phyloP scores from a whole-genome alignment of 371 early-diverging fungal species.

The Basidiobolus meristosporus region DNA sequence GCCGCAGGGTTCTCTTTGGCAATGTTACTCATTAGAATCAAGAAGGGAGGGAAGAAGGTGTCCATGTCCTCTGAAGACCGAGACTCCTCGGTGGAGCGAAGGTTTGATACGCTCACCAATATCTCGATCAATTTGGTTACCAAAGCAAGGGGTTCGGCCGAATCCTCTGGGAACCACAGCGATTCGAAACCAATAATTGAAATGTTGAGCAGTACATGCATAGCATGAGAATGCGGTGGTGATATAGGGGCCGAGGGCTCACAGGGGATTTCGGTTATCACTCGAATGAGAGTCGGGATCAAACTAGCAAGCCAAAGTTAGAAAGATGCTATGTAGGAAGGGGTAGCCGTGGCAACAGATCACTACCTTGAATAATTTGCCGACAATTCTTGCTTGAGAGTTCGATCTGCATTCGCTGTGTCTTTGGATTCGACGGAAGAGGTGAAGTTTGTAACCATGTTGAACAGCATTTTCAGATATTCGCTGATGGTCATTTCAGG shows the following conservation, averaged over 20 bases:
- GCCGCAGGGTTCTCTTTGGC: constrained; percentile 21
- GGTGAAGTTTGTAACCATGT: not conserved
- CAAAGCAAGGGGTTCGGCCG: constrained; percentile 1
- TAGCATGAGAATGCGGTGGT: constrained; percentile 54
- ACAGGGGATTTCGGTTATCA: constrained; percentile 17
- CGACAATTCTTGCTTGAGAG: too few relatives aligned
- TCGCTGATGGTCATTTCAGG: not conserved
- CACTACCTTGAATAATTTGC: too few relatives aligned
- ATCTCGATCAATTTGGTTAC: constrained; percentile 3
- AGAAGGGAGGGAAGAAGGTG: constrained; percentile 39
- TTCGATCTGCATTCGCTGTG: too few relatives aligned
- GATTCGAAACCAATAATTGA: constrained; percentile 12
- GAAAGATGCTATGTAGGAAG: too few relatives aligned
- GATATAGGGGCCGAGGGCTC: constrained; percentile 29
- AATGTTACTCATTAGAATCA: constrained; percentile 14
- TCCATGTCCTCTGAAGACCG: constrained; percentile 13
- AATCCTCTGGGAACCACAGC: constrained; percentile 16
- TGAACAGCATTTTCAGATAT: not conserved
- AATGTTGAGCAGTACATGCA: constrained; percentile 49
- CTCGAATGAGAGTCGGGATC: too few relatives aligned
- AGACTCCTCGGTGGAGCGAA: constrained; percentile 3
- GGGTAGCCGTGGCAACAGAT: too few relatives aligned
- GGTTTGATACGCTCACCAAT: constrained; percentile 1
- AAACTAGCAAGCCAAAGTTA: too few relatives aligned
- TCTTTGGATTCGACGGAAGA: too few relatives aligned